A percentile compares a stretch with the other conserved stretches of the same genome.
Evolutionary conservation across 2,329 filamentous ascomycete species (phyloP).

Genomic region (Aspergillus persii): DNA sequence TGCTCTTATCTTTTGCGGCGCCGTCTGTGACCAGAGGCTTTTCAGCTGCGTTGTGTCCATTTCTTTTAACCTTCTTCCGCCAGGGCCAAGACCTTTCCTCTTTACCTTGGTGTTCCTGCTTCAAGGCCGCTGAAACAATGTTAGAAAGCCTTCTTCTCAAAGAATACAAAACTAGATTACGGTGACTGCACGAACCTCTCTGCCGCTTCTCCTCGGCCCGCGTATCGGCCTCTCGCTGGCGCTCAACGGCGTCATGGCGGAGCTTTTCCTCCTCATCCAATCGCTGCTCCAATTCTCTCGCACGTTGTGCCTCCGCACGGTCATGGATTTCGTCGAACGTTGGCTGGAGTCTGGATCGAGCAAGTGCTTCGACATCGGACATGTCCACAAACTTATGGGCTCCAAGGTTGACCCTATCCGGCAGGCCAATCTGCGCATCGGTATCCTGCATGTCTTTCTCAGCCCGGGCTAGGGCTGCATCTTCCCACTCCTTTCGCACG

Average conservation of each 20-base stretch:
- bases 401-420: constrained; percentile 65
- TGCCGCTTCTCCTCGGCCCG: constrained; percentile 29
- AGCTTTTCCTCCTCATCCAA: constrained; percentile 65
- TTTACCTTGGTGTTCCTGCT: constrained; percentile 20
- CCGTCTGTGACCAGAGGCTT: constrained; percentile 5
- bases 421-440: constrained; percentile 57
- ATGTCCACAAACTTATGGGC: constrained; percentile 77
- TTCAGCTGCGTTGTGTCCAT: constrained; percentile 10
- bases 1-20: not conserved
- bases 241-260: constrained; percentile 52
- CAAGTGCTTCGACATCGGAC: constrained; percentile 75
- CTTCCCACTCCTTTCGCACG: constrained; percentile 73
- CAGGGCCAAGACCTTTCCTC: constrained; percentile 27
- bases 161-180: not conserved
- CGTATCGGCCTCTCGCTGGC: constrained; percentile 38
- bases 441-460: constrained; percentile 64
- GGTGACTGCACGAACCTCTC: constrained; percentile 23
- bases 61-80: constrained; percentile 27
- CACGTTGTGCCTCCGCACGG: constrained; percentile 69
- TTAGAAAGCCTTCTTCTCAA: not conserved
- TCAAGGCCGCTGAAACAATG: constrained; percentile 14
- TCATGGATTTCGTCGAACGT: constrained; percentile 81
- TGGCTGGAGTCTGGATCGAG: constrained; percentile 73
- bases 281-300: constrained; percentile 61
- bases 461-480: constrained; percentile 67